Percentiles rank a stretch among this genome's conserved stretches.
phyloP scores from a whole-genome alignment of 257 asterid species.

The Catharanthus roseus region DNA sequence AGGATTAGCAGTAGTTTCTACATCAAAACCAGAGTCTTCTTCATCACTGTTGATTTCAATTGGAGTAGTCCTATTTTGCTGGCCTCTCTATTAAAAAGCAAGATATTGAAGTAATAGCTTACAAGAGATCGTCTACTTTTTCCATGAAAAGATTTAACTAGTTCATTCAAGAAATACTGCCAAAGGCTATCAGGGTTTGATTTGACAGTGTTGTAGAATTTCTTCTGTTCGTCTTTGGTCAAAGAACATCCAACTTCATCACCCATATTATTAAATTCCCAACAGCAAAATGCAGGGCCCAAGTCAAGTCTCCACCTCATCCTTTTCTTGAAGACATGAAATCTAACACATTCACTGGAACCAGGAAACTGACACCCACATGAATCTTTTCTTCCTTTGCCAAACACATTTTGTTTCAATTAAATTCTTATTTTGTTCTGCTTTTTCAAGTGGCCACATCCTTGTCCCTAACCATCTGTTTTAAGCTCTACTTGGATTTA shows the following conservation, averaged over 20 bases:
- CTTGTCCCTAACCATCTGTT: slow-evolving; percentile 36
- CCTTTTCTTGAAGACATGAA: slow-evolving; percentile 34
- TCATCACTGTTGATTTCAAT: slow-evolving; percentile 64
- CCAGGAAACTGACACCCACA: slow-evolving; percentile 40
- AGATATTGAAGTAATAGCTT: slow-evolving; percentile 35
- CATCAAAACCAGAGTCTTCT: slow-evolving; percentile 27
- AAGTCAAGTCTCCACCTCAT: slow-evolving; percentile 29
- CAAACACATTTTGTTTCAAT: slow-evolving; percentile 38
- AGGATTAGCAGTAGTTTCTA: slow-evolving; percentile 19
- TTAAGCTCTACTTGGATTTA: too few species aligned
- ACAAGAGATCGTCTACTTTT: slow-evolving; percentile 23
- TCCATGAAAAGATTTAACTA: slow-evolving; percentile 25
- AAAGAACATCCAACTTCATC: slow-evolving; percentile 32
- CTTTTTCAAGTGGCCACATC: slow-evolving; percentile 35
- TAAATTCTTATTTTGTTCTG: slow-evolving; percentile 22
- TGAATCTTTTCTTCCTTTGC: slow-evolving; percentile 40
- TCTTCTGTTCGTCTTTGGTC: slow-evolving; percentile 30
- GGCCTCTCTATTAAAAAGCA: slow-evolving; percentile 40
- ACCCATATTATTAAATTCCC: slow-evolving; percentile 31
- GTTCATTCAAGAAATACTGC: slow-evolving; percentile 34
- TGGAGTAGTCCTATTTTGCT: slow-evolving; percentile 55
- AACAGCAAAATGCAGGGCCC: slow-evolving; percentile 30
- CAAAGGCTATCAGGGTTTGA: slow-evolving; percentile 20
- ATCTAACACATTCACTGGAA: slow-evolving; percentile 33
- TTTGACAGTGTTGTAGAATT: slow-evolving; percentile 28